phyloP scores from a whole-genome alignment of 164 flowering plant genomes.

The Macadamia tetraphylla region DNA sequence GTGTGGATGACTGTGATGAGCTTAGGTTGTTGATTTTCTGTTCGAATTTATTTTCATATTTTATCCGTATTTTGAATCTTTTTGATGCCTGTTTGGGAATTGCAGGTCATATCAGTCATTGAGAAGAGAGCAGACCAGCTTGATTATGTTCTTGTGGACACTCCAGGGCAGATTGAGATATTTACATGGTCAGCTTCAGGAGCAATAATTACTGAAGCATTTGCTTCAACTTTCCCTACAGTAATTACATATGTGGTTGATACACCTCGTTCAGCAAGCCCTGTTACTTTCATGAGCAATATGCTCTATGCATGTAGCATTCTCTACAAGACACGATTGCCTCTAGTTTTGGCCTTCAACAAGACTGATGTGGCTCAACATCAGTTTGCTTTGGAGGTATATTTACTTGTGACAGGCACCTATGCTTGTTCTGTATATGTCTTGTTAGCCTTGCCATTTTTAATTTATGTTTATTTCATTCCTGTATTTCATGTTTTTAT shows the following conservation, averaged over 20 bases:
- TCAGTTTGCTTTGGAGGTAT: slow-evolving; percentile 94
- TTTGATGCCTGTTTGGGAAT: background rate
- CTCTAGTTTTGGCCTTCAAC: slow-evolving; percentile 81
- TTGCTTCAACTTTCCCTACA: slow-evolving; percentile 97
- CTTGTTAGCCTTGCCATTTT: too few species aligned
- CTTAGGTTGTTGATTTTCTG: background rate
- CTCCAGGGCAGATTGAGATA: slow-evolving; percentile 97
- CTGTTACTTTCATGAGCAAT: slow-evolving; percentile 91
- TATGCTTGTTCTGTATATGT: too few species aligned
- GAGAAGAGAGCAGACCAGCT: slow-evolving; percentile 94
- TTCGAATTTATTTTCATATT: too few species aligned
- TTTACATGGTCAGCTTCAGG: slow-evolving; percentile 99
- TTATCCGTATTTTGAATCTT: background rate
- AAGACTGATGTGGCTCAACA: slow-evolving; percentile 90
- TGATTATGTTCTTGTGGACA: slow-evolving; percentile 94
- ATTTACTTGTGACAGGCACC: too few species aligned
- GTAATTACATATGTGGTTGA: slow-evolving; percentile 83
- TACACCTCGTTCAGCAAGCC: slow-evolving; percentile 83
- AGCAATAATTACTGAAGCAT: slow-evolving; percentile 89
- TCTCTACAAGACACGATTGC: slow-evolving; percentile 84
- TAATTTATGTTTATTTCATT: too few species aligned
- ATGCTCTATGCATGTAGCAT: slow-evolving; percentile 99
- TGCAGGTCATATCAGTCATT: slow-evolving; percentile 72
- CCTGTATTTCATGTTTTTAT: too few species aligned
- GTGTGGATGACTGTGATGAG: background rate